Conservation (phyloP, 1,284 basidiomycete genomes). For the Termitomyces sp. region DNA sequence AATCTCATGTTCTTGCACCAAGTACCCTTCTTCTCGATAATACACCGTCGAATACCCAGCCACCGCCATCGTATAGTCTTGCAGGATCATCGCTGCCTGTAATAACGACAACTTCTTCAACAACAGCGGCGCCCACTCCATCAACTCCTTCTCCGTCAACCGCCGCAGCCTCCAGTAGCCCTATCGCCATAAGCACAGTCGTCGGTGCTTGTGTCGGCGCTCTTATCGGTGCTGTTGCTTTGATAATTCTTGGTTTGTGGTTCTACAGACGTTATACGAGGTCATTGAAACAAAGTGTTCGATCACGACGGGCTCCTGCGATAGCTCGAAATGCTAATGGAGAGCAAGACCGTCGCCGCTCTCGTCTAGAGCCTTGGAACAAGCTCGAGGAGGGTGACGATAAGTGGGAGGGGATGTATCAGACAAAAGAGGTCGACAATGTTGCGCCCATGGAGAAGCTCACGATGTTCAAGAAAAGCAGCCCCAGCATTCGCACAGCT, state of each 20-base stretch:
- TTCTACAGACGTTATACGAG: slow-evolving; percentile 42
- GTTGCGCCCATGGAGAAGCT: slow-evolving; percentile 49
- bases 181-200: slow-evolving; percentile 45
- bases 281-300: slow-evolving; percentile 25
- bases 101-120: slow-evolving; percentile 2
- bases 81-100: slow-evolving; percentile 14
- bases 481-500: slow-evolving; percentile 49
- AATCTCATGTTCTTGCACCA: slow-evolving; percentile 21
- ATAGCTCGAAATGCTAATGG: slow-evolving; percentile 30
- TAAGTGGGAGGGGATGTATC: slow-evolving; percentile 39
- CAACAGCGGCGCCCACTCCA: slow-evolving; percentile 8
- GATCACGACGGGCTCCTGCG: slow-evolving; percentile 21
- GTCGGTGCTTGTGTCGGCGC: slow-evolving; percentile 50
- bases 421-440: slow-evolving; percentile 35
- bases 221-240: slow-evolving; percentile 37
- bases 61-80: slow-evolving; percentile 18
- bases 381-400: slow-evolving; percentile 46
- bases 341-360: slow-evolving; percentile 35
- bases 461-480: slow-evolving; percentile 64
- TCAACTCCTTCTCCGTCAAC: slow-evolving; percentile 20
- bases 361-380: slow-evolving; percentile 40
- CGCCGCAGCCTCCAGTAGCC: slow-evolving; percentile 21
- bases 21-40: slow-evolving; percentile 24
- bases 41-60: slow-evolving; percentile 9
- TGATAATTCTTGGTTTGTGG: slow-evolving; percentile 44